A percentile compares a stretch with the other conserved stretches of the same genome.
Conservation (phyloP, 805 yeast genomes). For the Pichia exigua region DNA sequence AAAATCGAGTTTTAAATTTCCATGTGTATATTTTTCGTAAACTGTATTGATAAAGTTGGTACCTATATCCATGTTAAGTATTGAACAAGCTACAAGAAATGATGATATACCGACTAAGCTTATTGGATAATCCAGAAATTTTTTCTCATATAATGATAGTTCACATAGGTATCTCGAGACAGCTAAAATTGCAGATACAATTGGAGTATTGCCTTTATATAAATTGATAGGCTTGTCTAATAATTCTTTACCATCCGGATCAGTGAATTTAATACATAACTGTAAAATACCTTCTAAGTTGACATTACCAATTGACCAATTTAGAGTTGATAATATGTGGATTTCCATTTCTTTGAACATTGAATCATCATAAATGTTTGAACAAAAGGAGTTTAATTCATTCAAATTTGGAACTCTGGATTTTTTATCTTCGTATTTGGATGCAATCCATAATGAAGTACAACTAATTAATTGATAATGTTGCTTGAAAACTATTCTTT, state of each 20-base stretch:
- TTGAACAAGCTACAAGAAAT: constrained; percentile 46
- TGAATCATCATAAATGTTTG: constrained; percentile 45
- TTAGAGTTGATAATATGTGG: constrained; percentile 33
- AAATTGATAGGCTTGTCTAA: constrained; percentile 21
- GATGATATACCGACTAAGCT: constrained; percentile 43
- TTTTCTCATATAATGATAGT: constrained; percentile 41
- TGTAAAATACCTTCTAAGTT: constrained; percentile 46
- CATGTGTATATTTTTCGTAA: constrained; percentile 10
- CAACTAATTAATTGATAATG: constrained; percentile 89
- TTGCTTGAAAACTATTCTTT: constrained; percentile 72
- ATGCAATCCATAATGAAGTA: constrained; percentile 87
- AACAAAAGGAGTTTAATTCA: constrained; percentile 48
- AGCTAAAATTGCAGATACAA: constrained; percentile 46
- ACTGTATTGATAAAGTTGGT: constrained; percentile 27
- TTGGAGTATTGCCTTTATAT: constrained; percentile 27
- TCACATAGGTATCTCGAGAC: constrained; percentile 49
- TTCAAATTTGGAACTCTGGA: constrained; percentile 48
- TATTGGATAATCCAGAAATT: constrained; percentile 35
- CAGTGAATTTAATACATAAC: constrained; percentile 29
- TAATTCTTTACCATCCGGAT: constrained; percentile 27
- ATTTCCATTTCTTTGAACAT: constrained; percentile 42
- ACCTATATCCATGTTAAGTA: constrained; percentile 41
- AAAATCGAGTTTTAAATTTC: not conserved
- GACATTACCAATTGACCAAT: constrained; percentile 38
- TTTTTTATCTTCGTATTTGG: constrained; percentile 65